Percentiles rank a stretch among this genome's conserved stretches.
Evolutionary conservation across 1,284 basidiomycete species (phyloP).

Genomic region (Trametes hirsuta): DNA sequence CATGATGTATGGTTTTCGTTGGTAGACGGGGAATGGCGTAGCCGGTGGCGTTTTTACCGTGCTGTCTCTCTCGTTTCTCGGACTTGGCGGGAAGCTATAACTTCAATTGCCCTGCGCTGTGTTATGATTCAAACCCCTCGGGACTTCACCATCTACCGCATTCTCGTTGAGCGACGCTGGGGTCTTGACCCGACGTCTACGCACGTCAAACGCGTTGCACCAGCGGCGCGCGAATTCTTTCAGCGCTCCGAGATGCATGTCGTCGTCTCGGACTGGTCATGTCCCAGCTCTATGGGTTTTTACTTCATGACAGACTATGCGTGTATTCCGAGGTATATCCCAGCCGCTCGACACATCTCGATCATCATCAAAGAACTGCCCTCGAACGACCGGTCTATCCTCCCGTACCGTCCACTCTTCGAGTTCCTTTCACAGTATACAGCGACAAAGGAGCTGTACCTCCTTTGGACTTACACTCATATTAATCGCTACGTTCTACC

Average conservation of each 20-base stretch:
- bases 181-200: conserved; percentile 6
- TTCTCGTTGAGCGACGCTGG: conserved; percentile 10
- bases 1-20: conserved; percentile 14
- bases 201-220: conserved; percentile 9
- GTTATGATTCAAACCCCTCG: conserved; percentile 12
- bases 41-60: conserved; percentile 16
- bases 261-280: conserved; percentile 13
- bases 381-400: conserved; percentile 8
- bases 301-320: conserved; percentile 17
- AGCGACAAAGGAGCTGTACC: conserved; percentile 2
- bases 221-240: conserved; percentile 13
- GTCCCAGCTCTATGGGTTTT: neutral
- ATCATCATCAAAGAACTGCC: conserved; percentile 15
- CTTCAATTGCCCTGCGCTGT: conserved; percentile 10
- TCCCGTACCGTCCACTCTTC: conserved; percentile 19
- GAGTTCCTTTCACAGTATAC: conserved; percentile 17
- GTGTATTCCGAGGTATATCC: conserved; percentile 19
- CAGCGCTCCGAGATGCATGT: conserved; percentile 15
- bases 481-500: conserved; percentile 18
- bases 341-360: conserved; percentile 11
- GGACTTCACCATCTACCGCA: conserved; percentile 14
- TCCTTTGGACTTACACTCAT: conserved; percentile 21
- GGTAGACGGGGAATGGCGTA: conserved; percentile 4
- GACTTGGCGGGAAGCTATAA: conserved; percentile 10
- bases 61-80: conserved; percentile 9